Evolutionary conservation across 1,284 basidiomycete species (phyloP), one percentile per base, ranked within the genome.

Genomic region (Marasmius tenuissimus): DNA sequence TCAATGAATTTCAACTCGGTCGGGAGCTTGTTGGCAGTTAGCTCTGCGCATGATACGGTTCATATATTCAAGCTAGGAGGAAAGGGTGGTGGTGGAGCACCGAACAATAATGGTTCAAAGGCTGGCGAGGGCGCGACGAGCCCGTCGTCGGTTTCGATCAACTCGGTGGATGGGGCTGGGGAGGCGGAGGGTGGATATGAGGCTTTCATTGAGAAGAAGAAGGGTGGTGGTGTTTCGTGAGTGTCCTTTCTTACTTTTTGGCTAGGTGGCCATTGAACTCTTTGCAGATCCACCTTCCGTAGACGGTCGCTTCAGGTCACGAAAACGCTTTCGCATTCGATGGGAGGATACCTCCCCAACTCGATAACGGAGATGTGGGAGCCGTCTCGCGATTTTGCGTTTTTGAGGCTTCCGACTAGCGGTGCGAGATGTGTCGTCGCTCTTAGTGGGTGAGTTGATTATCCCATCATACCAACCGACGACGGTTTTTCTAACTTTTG

Each of bases 281-380:
- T 18, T 45, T 20, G 47, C 55, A 85, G 85, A 12, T 85, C 83
- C 9, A 82, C 76, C 62, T 75, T 94, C n/a, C 81, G 89, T 37
- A 78, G 89, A 49, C 85, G 88, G 61, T 94, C 92, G 1, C 72
- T 93, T 67, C 87, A 91, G 62, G 75, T 96, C 65, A 93, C 93
- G 14, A 92, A 93, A 73, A 87, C 83, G 61, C 74, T 96, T 39
- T 91, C 94, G 0, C 84, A 91, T 12, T 91, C 91, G 0, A 87
- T 97, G 12, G 95, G 96, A 6, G 92, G 92, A 0, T 97, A 97
- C 72, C 82, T 98, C 7, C 97, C 97, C 0, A 91, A 91, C 67
- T 89, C 94, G 1, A 75, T 99, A 40, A 94, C 96, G 10, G 96
- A 98, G 73, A 91, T 98, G 79, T 99, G 96, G 96, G 97, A 99